A percentile compares a stretch with the other conserved stretches of the same genome.
phyloP scores from a whole-genome alignment of 495 filamentous ascomycete genomes.

The Trichoderma reesei region DNA sequence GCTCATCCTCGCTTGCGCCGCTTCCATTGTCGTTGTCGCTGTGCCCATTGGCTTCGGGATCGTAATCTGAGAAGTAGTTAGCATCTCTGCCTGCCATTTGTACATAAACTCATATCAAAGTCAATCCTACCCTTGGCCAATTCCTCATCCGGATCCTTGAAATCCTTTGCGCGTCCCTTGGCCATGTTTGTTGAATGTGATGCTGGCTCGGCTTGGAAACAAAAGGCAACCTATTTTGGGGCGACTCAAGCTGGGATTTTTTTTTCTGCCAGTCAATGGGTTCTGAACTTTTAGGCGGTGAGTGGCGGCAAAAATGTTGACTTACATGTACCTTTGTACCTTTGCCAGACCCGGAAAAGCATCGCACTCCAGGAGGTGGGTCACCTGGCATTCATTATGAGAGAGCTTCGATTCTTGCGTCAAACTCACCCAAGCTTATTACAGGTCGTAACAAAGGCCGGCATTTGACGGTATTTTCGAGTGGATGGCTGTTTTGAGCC shows the following conservation, averaged over 20 bases:
- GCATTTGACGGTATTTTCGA: not conserved
- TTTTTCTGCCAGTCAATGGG: constrained; percentile 16
- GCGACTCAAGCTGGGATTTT: constrained; percentile 19
- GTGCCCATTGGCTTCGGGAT: constrained; percentile 67
- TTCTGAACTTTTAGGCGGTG: constrained; percentile 40
- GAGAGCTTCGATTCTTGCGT: too few relatives aligned
- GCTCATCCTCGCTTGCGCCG: constrained; percentile 42
- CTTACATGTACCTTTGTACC: not conserved
- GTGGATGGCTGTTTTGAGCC: not conserved
- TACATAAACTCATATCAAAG: not conserved
- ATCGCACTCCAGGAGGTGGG: too few relatives aligned
- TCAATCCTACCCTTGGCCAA: constrained; percentile 27
- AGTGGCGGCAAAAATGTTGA: constrained; percentile 27
- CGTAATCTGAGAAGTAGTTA: constrained; percentile 78
- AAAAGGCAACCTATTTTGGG: too few relatives aligned
- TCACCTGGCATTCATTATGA: too few relatives aligned
- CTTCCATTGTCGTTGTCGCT: constrained; percentile 43
- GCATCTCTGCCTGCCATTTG: not conserved
- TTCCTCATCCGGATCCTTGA: constrained; percentile 32
- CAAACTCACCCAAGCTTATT: too few relatives aligned
- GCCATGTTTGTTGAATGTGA: constrained; percentile 17
- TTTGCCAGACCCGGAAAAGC: too few relatives aligned
- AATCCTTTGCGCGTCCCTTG: constrained; percentile 27
- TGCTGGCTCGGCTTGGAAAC: constrained; percentile 2
- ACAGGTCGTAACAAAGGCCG: not conserved